Evolutionary conservation across 164 flowering plant genomes (phyloP), one percentile per base, ranked within the genome.

Genomic region (Nymphaea thermarum): DNA sequence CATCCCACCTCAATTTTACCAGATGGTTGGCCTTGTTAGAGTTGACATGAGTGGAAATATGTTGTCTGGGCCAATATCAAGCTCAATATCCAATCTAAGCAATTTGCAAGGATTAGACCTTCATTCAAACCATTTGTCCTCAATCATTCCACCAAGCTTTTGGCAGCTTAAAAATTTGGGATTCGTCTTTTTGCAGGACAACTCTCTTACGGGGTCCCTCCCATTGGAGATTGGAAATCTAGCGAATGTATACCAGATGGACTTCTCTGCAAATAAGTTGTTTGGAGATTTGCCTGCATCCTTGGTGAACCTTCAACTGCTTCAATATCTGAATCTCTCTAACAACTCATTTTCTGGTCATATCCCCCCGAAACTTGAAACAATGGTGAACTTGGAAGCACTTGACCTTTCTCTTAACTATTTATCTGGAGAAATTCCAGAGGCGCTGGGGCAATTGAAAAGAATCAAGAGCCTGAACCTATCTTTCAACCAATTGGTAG

Each of bases 341-440:
- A 3, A 43, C 2, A 61, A 61, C n/a, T 5, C 6, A 16, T 15
- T 61, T 5, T 7, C 8, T 16, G 63, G 63, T 1, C 41, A 5
- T 16, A 61, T 15, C 25, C 45, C 45, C 17, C 43, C 3, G 25
- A 4, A 43, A 44, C 44, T 43, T 51, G 18, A 17, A 6, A 61
- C 5, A n/a, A 1, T 61, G 63, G 41, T n/a, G n/a, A 2, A 15
- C 63, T 16, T 67, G 11, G 6, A 41, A 14, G 10, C 8, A 3
- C 16, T 67, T 15, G 4, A 55, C 17, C 63, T 67, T 42, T 55
- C 62, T 0, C 4, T 18, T 12, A 67, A 67, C 41, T 14, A 53
- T 6, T 43, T 67, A 4, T 53, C 62, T 6, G 69, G 62, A 12
- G 12, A 55, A 16, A 67, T 67, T 53, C 69, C 69, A 41, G 36